phyloP scores from a whole-genome alignment of 2,329 filamentous ascomycete species.

The Falciphora oryzae region DNA sequence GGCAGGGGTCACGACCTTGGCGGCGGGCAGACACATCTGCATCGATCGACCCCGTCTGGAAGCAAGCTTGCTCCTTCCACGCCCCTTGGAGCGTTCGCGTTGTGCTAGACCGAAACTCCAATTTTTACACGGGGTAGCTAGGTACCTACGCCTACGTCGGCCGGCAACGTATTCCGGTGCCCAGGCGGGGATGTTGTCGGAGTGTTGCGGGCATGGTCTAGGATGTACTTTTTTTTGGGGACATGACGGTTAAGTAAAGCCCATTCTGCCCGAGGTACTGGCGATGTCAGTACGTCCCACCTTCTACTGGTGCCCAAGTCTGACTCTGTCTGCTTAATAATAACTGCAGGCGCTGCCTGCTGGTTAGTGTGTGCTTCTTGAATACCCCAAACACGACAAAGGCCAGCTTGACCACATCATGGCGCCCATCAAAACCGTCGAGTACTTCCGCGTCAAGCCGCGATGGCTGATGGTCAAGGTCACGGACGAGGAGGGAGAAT shows the following conservation, averaged over 20 bases:
- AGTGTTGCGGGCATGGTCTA: background rate
- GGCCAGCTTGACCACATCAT: constrained; percentile 10
- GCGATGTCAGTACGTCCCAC: background rate
- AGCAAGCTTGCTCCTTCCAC: background rate
- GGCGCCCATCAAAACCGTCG: constrained; percentile 47
- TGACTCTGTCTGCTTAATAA: no score
- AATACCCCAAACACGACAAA: background rate
- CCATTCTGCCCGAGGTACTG: background rate
- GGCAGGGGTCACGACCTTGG: no score
- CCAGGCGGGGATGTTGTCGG: background rate
- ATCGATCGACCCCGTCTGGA: no score
- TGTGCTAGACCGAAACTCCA: background rate
- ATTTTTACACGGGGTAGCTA: no score
- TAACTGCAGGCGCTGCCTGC: background rate
- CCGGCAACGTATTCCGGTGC: background rate
- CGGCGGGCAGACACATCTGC: background rate
- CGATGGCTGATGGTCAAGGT: constrained; percentile 67
- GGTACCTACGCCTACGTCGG: background rate
- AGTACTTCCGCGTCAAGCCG: constrained; percentile 62
- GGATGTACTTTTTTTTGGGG: background rate
- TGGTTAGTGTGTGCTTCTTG: background rate
- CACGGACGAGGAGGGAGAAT: constrained; percentile 50
- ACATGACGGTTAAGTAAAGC: background rate
- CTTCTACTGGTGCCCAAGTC: no score
- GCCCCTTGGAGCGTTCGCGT: background rate